These are phyloP conservation scores for Boletus vinaceobasis DNA, from an alignment of 768 basidiomycete genomes.

Conservation along the genomic window DNA sequence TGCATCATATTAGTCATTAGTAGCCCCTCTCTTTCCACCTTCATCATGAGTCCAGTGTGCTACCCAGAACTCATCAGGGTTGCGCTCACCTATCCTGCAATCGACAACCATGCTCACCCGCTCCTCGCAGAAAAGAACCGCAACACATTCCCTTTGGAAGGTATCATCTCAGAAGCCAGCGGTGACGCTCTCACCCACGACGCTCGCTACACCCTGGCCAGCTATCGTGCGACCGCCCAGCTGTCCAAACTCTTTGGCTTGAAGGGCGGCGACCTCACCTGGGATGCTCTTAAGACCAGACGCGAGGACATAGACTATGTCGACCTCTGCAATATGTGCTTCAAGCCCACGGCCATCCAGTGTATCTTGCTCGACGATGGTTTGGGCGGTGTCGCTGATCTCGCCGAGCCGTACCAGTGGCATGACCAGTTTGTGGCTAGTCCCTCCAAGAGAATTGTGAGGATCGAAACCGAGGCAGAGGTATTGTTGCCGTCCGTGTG, in stretches of 20 bases:
- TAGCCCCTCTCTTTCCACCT: not conserved
- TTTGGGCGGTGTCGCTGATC: constrained; percentile 44
- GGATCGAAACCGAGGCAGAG: constrained; percentile 72
- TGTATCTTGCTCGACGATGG: constrained; percentile 75
- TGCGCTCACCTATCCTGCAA: constrained; percentile 45
- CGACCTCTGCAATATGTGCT: constrained; percentile 53
- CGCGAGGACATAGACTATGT: constrained; percentile 47
- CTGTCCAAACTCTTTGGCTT: constrained; percentile 51
- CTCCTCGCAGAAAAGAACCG: constrained; percentile 50
- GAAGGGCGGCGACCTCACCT: constrained; percentile 35
- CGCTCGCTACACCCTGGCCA: constrained; percentile 54
- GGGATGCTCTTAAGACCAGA: constrained; percentile 56
- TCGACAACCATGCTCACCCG: constrained; percentile 81
- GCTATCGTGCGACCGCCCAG: constrained; percentile 53
- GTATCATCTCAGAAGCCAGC: constrained; percentile 61
- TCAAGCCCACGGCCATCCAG: constrained; percentile 57
- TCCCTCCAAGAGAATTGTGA: constrained; percentile 57
- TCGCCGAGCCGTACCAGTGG: constrained; percentile 54
- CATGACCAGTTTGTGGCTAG: constrained; percentile 58
- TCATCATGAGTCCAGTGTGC: constrained; percentile 13
- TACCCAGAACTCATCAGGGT: constrained; percentile 16
- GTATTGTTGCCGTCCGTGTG: constrained; percentile 31
- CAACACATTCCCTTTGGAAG: constrained; percentile 52
- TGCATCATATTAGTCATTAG: constrained; percentile 1
- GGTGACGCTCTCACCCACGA: constrained; percentile 51